A percentile compares a stretch with the other conserved stretches of the same genome.
phyloP scores from a whole-genome alignment of 257 asterid species.

The Eucommia ulmoides region DNA sequence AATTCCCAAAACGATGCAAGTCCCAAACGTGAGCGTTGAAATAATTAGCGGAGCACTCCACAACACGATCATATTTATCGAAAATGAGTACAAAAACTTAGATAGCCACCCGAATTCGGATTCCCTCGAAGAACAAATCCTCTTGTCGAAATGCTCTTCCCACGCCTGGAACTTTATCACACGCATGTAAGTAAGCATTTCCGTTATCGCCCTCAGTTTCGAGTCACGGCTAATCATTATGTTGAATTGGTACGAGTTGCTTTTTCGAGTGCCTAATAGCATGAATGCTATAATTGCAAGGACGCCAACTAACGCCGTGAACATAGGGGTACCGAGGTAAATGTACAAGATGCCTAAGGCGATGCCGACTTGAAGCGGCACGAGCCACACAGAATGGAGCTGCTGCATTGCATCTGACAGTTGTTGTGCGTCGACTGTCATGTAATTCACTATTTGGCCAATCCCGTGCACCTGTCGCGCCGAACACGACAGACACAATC shows the following conservation, averaged over 20 bases:
- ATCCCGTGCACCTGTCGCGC: constrained; percentile 86
- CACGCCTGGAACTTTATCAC: constrained; percentile 96
- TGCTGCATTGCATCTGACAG: constrained; percentile 90
- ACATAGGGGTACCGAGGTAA: constrained; percentile 42
- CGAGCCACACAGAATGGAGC: constrained; percentile 66
- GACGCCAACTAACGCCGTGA: constrained; percentile 46
- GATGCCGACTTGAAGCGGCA: constrained; percentile 66
- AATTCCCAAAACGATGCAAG: constrained; percentile 46
- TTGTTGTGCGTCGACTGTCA: constrained; percentile 97
- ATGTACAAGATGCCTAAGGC: constrained; percentile 53
- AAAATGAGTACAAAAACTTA: constrained; percentile 50
- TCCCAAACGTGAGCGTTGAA: constrained; percentile 60
- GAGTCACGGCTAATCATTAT: constrained; percentile 76
- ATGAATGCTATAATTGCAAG: constrained; percentile 36
- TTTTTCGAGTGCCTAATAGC: constrained; percentile 34
- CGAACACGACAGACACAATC: constrained; percentile 65
- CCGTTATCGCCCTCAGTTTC: constrained; percentile 83
- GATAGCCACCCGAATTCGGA: constrained; percentile 61
- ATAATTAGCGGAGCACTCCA: constrained; percentile 81
- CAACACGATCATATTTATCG: constrained; percentile 51
- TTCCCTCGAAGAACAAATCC: constrained; percentile 59
- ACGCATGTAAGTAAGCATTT: constrained; percentile 86
- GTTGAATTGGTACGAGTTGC: constrained; percentile 54
- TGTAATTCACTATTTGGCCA: constrained; percentile 88
- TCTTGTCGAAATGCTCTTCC: constrained; percentile 83